Evolutionary conservation across 257 asterid genomes (phyloP), one percentile per base, ranked within the genome.

Genomic region (Jasminum sambac): DNA sequence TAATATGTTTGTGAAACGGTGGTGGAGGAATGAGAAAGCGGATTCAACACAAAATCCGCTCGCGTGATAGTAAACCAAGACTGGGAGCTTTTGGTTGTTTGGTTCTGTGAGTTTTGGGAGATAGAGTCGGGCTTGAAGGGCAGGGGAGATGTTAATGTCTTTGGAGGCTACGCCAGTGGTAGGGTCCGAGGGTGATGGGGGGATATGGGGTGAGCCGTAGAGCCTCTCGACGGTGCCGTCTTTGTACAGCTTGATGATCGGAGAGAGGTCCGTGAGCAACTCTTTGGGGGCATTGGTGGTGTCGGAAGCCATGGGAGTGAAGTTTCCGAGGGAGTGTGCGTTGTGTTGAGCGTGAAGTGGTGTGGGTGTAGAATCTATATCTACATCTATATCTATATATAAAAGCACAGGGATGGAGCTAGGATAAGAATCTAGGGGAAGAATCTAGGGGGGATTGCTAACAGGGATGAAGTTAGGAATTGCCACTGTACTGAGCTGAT

Each of bases 11-110:
- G 70, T 17, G 69, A 46, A 63, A 63, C 16, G 70, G 30, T 66
- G 76, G 64, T 12, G 36, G 19, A 38, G 3, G 61, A 17, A 39
- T 14, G 72, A 44, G 72, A 64, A 77, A 6, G 84, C 77, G 76
- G 83, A 79, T n/a, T 30, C 81, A 52, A 82, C 0, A 69, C 74
- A 50, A 68, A 84, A 80, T 0, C 79, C 87, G 7, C 87, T 85
- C 66, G 79, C 81, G 67, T 80, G 89, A 78, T 63, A 69, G 67
- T 64, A 78, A 43, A 82, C 64, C 10, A 85, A 4, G 19, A 85
- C 50, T 4, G 89, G 83, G 40, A 77, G 74, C 11, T 75, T 82
- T 17, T 46, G 58, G 13, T 55, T 5, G 11, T 71, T 12, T 63
- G 61, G 61, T 19, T 52, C 30, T 52, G 61, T 61, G 70, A n/a